phyloP scores from a whole-genome alignment of 2,329 filamentous ascomycete genomes.

The Phoma sp. region DNA sequence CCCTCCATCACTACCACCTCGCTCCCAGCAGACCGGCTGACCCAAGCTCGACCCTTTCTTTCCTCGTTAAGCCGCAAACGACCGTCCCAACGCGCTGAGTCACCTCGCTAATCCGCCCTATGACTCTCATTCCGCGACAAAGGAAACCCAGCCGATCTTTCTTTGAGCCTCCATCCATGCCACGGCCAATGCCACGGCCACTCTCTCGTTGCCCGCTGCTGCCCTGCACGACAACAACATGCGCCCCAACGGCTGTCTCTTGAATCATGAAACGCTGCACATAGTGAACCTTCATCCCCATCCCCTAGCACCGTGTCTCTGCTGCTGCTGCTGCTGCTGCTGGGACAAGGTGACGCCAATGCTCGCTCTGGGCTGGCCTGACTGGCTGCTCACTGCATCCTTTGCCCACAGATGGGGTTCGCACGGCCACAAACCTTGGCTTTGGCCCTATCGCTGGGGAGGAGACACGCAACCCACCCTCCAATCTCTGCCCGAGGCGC shows the following conservation, averaged over 20 bases:
- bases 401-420: conserved; percentile 18
- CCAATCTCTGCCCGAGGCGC: conserved; percentile 26
- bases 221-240: conserved; percentile 11
- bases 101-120: conserved; percentile 27
- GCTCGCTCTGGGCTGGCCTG: conserved; percentile 7
- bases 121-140: conserved; percentile 26
- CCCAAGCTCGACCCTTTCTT: conserved; percentile 2
- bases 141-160: conserved; percentile 21
- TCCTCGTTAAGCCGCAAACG: conserved; percentile 26
- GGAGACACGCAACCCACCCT: conserved; percentile 30
- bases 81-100: conserved; percentile 18
- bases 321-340: conserved; percentile 1
- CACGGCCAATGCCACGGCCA: not conserved
- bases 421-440: conserved; percentile 37
- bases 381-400: conserved; percentile 23
- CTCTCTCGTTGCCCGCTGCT: conserved; percentile 15
- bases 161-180: conserved; percentile 8
- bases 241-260: conserved; percentile 1
- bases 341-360: conserved; percentile 23
- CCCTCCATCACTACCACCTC: conserved; percentile 3
- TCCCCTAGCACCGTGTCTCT: conserved; percentile 15
- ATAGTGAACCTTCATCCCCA: not conserved
- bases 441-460: conserved; percentile 39
- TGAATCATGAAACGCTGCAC: conserved; percentile 4
- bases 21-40: conserved; percentile 11